Base-by-base conservation (phyloP, 345 rosid species). In the Hibiscus mutabilis region DNA sequence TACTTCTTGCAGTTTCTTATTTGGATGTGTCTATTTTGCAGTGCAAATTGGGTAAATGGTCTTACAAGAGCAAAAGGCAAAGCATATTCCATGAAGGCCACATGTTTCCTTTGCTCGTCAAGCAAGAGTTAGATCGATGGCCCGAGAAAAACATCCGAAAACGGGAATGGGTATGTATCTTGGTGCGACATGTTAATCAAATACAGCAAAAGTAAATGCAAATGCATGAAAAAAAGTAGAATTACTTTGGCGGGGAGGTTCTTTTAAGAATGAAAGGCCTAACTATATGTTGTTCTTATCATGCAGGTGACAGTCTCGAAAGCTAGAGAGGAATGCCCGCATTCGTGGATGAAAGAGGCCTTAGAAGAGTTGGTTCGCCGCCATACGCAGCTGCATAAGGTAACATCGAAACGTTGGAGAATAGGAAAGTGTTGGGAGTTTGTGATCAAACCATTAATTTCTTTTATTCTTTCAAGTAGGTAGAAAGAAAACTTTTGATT, bases 311-410 rank as follows among this genome's bases (percentile, higher is more conserved):
- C 74, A 29, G 83, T 84, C 31, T 64, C 78, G 5, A 86, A 85
- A 81, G 91, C 87, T 0, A 73, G 72, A 21, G 84, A 82, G 77
- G 73, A 82, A 33, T 85, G 87, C 72, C 77, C 78, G 22, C 72
- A 66, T n/a, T 47, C 40, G 75, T 87, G 91, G 91, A 87, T 87
- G 91, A 79, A 79, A 44, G 86, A 84, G 71, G 91, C 91, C 37
- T 77, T 87, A 60, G 87, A 85, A 44, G 87, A 61, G 1, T 76
- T 87, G 3, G 77, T 82, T 29, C 49, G 46, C 4, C 64, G 57
- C 2, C 49, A 73, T 9, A 40, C 22, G 11, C 61, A 1, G 52
- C 68, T 2, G 15, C 60, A 27, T 3, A 14, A 57, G 33, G 21
- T 9, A 53, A 42, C 55, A 40, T 40, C 11, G 11, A 37, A 37